Base-by-base conservation (phyloP, 306 rosid species). In the Abrus precatorius region DNA sequence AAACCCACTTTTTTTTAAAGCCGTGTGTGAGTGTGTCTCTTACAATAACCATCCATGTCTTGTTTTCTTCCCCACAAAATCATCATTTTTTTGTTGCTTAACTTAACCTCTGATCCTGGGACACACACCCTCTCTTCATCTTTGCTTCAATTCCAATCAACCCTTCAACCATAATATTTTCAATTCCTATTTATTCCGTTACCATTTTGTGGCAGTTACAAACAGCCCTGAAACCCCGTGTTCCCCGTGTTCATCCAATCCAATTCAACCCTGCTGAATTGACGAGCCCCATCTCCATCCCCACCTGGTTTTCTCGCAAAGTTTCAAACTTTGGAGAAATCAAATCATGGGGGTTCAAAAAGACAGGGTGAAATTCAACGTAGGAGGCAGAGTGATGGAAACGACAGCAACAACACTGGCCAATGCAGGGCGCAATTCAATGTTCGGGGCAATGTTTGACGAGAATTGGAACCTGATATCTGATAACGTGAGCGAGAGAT, bases 381-480 rank as follows among this genome's bases (percentile, higher is more conserved):
- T 95, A 0, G 98, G 98, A 76, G 99, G 98, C 79, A 92, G 94
- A 84, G 85, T 92, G 69, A 89, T 95, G 45, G 99, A 93, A 78
- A 95, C 99, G 5, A 90, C 98, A 0, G 67, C 90, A 13, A 95
- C 99, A 75, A 95, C 99, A 12, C 89, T 95, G 9, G 97, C 97
- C 59, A 91, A 89, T 81, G 99, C 98, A 33, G 98, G 99, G 54
- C 90, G 99, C 2, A 81, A 89, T 81, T 95, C 99, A 0, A 36
- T 90, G 60, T 95, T 95, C 61, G 98, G 99, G 6, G 97, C 98
- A 66, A 90, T 95, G 90, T 89, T 91, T 54, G 96, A 93, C 70
- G 97, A 93, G 3, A 77, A 84, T 45, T 95, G 99, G 99, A 84
- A 87, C 73, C 83, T 93, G 0, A 77, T 82, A 62, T 5, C 71